A percentile compares a stretch with the other conserved stretches of the same genome.
Conservation (phyloP, 371 early-diverging fungal species). For the Actinomortierella wolfii region DNA sequence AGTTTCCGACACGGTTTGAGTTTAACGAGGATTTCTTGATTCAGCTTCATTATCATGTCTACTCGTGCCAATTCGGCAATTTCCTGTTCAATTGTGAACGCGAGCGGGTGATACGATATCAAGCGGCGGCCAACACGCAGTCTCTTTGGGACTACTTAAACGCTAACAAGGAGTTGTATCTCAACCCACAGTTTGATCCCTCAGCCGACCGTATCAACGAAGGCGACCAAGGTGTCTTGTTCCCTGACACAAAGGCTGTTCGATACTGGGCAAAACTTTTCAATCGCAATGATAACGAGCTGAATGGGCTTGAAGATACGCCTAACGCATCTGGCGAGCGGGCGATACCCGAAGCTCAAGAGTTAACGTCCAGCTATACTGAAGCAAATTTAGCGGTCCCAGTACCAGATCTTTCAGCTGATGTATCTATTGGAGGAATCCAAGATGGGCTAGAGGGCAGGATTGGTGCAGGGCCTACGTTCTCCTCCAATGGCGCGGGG, state of each 20-base stretch:
- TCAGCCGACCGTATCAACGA: constrained; percentile 50
- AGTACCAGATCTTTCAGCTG: too few species aligned
- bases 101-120: constrained; percentile 59
- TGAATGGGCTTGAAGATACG: constrained; percentile 49
- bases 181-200: constrained; percentile 59
- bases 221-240: constrained; percentile 60
- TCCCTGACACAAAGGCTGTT: constrained; percentile 64
- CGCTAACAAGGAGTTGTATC: constrained; percentile 54
- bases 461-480: too few species aligned
- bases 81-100: constrained; percentile 89
- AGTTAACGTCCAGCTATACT: constrained; percentile 13
- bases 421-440: background rate
- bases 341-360: constrained; percentile 25
- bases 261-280: constrained; percentile 80
- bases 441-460: constrained; percentile 1
- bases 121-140: constrained; percentile 51
- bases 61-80: constrained; percentile 92
- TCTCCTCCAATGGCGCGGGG: too few species aligned
- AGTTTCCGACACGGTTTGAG: constrained; percentile 90
- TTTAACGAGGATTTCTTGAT: constrained; percentile 85
- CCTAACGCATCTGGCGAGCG: constrained; percentile 17
- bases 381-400: constrained; percentile 9
- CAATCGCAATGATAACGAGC: constrained; percentile 60
- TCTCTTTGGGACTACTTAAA: constrained; percentile 87
- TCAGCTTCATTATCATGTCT: constrained; percentile 81